phyloP scores from a whole-genome alignment of 1,284 basidiomycete species.

The Microbotryum saponariae region DNA sequence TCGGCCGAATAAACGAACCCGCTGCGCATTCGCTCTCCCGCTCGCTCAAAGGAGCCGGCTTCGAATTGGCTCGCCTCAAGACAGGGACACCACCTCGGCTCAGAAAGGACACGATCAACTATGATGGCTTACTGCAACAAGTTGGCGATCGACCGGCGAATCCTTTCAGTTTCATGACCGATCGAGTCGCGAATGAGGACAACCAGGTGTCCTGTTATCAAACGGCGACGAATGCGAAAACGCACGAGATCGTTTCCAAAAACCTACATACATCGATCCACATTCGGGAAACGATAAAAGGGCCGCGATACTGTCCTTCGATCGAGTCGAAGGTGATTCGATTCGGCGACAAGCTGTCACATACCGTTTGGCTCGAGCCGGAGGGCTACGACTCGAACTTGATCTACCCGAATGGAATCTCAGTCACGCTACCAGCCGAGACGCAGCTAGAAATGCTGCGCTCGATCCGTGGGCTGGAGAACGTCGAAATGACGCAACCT shows the following conservation, averaged over 20 bases:
- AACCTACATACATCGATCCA: slow-evolving; percentile 71
- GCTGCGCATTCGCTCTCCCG: slow-evolving; percentile 57
- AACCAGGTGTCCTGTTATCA: slow-evolving; percentile 67
- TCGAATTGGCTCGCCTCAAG: slow-evolving; percentile 71
- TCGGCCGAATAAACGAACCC: slow-evolving; percentile 58
- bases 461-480: slow-evolving; percentile 73
- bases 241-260: slow-evolving; percentile 63
- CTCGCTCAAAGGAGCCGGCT: slow-evolving; percentile 65
- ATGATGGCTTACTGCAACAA: slow-evolving; percentile 48
- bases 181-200: slow-evolving; percentile 48
- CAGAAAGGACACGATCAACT: slow-evolving; percentile 61
- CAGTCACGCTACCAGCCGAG: slow-evolving; percentile 76
- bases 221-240: slow-evolving; percentile 62
- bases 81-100: slow-evolving; percentile 83
- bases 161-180: slow-evolving; percentile 41
- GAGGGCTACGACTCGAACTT: slow-evolving; percentile 80
- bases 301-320: slow-evolving; percentile 83
- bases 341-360: slow-evolving; percentile 62
- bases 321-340: slow-evolving; percentile 77
- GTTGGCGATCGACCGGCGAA: slow-evolving; percentile 32
- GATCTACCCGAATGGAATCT: slow-evolving; percentile 83
- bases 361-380: slow-evolving; percentile 81
- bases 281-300: slow-evolving; percentile 78
- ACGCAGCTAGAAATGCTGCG: slow-evolving; percentile 69
- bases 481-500: slow-evolving; percentile 67